These are phyloP conservation scores for Aspergillus hortae DNA, from an alignment of 2,329 filamentous ascomycete genomes.

Conservation along the genomic window DNA sequence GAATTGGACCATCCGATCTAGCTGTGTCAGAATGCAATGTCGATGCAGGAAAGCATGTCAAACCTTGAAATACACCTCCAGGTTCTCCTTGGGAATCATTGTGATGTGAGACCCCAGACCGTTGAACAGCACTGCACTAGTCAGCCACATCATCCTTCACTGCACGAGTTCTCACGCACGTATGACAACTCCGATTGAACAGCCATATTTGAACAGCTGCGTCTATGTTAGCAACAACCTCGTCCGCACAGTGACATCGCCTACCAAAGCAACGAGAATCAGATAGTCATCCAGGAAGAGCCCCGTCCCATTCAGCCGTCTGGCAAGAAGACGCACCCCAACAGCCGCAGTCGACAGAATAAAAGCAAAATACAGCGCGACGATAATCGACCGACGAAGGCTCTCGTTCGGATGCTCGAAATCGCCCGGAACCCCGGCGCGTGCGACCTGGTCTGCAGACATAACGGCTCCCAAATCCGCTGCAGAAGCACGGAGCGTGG, in stretches of 20 bases:
- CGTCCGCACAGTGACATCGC: not conserved
- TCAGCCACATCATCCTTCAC: not conserved
- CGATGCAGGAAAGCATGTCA: not conserved
- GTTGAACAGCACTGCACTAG: slow-evolving; percentile 20
- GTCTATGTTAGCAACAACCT: not conserved
- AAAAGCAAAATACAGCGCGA: slow-evolving; percentile 25
- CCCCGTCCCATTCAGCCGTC: slow-evolving; percentile 21
- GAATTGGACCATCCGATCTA: slow-evolving; percentile 26
- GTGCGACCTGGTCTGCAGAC: slow-evolving; percentile 13
- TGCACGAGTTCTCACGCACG: slow-evolving; percentile 16
- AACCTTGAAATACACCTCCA: slow-evolving; percentile 23
- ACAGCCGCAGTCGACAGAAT: slow-evolving; percentile 23
- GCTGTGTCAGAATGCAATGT: not conserved
- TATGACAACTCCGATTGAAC: slow-evolving; percentile 23
- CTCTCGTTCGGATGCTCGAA: slow-evolving; percentile 24
- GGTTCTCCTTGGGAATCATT: slow-evolving; percentile 22
- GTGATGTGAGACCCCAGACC: slow-evolving; percentile 27
- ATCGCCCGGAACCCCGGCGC: slow-evolving; percentile 15
- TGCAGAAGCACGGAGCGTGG: slow-evolving; percentile 10
- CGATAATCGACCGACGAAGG: slow-evolving; percentile 19
- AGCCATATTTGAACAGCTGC: slow-evolving; percentile 29
- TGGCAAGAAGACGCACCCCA: slow-evolving; percentile 22
- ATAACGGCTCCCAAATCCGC: slow-evolving; percentile 11
- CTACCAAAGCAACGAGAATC: slow-evolving; percentile 26
- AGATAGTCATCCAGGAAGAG: slow-evolving; percentile 30